These are phyloP conservation scores for Emericellopsis cladophorae DNA, from an alignment of 2,329 filamentous ascomycete species.

Conservation along the genomic window DNA sequence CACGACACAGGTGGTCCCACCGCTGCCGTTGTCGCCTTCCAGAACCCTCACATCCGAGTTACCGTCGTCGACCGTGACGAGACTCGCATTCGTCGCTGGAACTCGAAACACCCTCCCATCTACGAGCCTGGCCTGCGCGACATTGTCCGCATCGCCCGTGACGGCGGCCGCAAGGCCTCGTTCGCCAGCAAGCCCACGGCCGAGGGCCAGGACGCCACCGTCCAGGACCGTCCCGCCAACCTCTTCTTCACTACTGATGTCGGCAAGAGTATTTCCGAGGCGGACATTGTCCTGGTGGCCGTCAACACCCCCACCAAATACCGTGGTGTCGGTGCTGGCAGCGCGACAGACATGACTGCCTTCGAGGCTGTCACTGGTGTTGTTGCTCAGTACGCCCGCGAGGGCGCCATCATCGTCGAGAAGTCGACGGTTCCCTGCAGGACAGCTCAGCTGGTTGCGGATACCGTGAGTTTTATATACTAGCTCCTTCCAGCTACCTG, in stretches of 20 bases:
- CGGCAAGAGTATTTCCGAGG: constrained; percentile 45
- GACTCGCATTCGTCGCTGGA: constrained; percentile 57
- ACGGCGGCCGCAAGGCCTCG: constrained; percentile 34
- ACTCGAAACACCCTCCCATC: constrained; percentile 60
- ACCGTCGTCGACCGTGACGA: constrained; percentile 63
- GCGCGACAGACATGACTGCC: constrained; percentile 59
- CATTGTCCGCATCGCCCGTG: constrained; percentile 52
- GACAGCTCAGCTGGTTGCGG: constrained; percentile 56
- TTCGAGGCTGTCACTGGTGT: constrained; percentile 57
- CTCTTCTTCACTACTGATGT: constrained; percentile 63
- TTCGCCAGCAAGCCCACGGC: constrained; percentile 23
- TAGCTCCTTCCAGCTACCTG: constrained; percentile 6
- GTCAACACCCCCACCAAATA: constrained; percentile 73
- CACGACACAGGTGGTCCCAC: constrained; percentile 52
- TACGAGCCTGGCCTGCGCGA: constrained; percentile 62
- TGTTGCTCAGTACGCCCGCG: constrained; percentile 53
- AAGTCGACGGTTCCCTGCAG: constrained; percentile 71
- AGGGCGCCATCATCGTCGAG: constrained; percentile 64
- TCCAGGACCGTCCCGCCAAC: constrained; percentile 43
- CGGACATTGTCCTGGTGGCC: constrained; percentile 62
- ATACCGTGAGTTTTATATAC: constrained; percentile 39
- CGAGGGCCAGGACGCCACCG: constrained; percentile 16
- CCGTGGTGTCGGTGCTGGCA: constrained; percentile 55
- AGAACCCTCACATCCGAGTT: constrained; percentile 58
- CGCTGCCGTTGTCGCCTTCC: constrained; percentile 59